These are phyloP conservation scores for Podospora pseudoanserina DNA, from an alignment of 495 filamentous ascomycete species.

Conservation along the genomic window DNA sequence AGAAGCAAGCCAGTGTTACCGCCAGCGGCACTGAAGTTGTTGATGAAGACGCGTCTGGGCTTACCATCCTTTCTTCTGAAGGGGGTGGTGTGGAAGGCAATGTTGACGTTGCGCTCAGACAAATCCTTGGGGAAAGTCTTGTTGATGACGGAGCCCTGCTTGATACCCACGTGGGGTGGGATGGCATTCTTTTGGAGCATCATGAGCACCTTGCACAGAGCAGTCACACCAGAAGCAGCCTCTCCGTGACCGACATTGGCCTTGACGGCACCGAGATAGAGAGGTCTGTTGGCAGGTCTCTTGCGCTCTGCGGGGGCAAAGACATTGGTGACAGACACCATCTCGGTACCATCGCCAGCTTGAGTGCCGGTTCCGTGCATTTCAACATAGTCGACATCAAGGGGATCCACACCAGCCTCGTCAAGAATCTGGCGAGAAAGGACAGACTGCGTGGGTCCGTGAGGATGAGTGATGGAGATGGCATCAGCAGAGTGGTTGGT, in stretches of 20 bases:
- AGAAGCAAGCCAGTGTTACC: conserved; percentile 63
- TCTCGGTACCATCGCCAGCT: conserved; percentile 75
- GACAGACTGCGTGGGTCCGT: conserved; percentile 64
- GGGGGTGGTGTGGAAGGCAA: conserved; percentile 55
- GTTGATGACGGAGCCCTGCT: conserved; percentile 65
- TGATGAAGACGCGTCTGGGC: conserved; percentile 59
- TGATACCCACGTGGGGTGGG: conserved; percentile 85
- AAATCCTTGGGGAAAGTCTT: conserved; percentile 75
- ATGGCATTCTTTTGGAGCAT: conserved; percentile 85
- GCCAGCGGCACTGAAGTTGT: conserved; percentile 68
- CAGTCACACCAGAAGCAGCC: conserved; percentile 78
- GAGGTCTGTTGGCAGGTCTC: conserved; percentile 63
- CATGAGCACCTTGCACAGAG: conserved; percentile 77
- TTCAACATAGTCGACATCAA: conserved; percentile 76
- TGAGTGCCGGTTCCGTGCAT: conserved; percentile 91
- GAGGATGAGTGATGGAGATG: conserved; percentile 80
- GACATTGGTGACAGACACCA: conserved; percentile 70
- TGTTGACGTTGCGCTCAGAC: conserved; percentile 69
- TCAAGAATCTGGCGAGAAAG: conserved; percentile 68
- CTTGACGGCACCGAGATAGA: conserved; percentile 82
- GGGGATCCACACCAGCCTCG: conserved; percentile 65
- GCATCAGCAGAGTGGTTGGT: conserved; percentile 77
- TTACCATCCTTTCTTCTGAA: conserved; percentile 61
- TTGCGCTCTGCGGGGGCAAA: conserved; percentile 71
- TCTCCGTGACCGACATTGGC: conserved; percentile 90